These are phyloP conservation scores for Hygrophorus russula DNA, from an alignment of 768 basidiomycete genomes.

Conservation along the genomic window DNA sequence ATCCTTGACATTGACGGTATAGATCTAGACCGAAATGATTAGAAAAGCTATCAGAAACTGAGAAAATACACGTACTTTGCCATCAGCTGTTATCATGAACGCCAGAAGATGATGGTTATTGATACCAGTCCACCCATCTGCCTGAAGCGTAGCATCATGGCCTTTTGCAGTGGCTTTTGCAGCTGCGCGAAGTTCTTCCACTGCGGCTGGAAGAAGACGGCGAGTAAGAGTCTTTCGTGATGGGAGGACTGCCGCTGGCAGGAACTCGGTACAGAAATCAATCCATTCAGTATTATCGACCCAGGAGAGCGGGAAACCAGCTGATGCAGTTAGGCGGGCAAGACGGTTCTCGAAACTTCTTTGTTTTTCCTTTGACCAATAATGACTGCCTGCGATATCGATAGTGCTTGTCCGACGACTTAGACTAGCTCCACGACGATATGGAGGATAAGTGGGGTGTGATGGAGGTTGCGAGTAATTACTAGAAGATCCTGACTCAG, in stretches of 20 bases:
- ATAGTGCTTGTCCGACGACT: neutral
- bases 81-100: slow-evolving; percentile 18
- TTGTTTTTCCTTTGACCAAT: slow-evolving; percentile 2
- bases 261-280: slow-evolving; percentile 17
- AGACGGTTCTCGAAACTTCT: slow-evolving; percentile 15
- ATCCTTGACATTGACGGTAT: slow-evolving; percentile 14
- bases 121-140: slow-evolving; percentile 17
- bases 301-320: slow-evolving; percentile 23
- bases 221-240: slow-evolving; percentile 14
- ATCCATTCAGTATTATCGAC: slow-evolving; percentile 25
- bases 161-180: slow-evolving; percentile 2
- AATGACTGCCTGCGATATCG: neutral
- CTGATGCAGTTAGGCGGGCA: slow-evolving; percentile 19
- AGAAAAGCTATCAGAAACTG: slow-evolving; percentile 3
- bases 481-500: too few relatives aligned
- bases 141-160: slow-evolving; percentile 9
- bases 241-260: slow-evolving; percentile 16
- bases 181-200: neutral
- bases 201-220: slow-evolving; percentile 13
- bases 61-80: slow-evolving; percentile 6
- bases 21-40: slow-evolving; percentile 7
- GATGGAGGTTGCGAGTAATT: too few relatives aligned
- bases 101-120: slow-evolving; percentile 18
- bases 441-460: neutral
- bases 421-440: too few relatives aligned